These are phyloP conservation scores for Lactarius pseudohatsudake DNA, from an alignment of 768 basidiomycete genomes.

Conservation along the genomic window DNA sequence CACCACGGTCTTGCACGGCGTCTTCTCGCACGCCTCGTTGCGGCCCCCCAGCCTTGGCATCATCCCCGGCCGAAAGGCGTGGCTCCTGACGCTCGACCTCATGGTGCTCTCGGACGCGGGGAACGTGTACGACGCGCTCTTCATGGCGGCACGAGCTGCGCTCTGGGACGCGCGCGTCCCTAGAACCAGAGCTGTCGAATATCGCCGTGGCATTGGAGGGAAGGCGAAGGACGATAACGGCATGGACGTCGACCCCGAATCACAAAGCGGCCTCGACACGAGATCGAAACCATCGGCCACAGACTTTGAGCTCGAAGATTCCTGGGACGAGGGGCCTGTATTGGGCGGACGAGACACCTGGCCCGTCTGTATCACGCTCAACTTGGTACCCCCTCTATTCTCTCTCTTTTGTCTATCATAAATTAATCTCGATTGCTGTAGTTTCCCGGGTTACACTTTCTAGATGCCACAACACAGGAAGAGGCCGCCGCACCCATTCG, in stretches of 20 bases:
- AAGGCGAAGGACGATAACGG: slow-evolving; percentile 37
- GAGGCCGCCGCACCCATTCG: slow-evolving; percentile 64
- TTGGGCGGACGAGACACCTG: slow-evolving; percentile 62
- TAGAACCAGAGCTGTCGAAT: slow-evolving; percentile 67
- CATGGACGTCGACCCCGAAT: slow-evolving; percentile 57
- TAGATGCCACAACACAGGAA: slow-evolving; percentile 74
- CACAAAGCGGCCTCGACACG: slow-evolving; percentile 57
- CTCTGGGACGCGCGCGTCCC: slow-evolving; percentile 83
- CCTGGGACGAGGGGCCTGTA: slow-evolving; percentile 80
- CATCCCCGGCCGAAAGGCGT: slow-evolving; percentile 55
- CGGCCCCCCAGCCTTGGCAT: slow-evolving; percentile 62
- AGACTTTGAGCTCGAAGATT: slow-evolving; percentile 86
- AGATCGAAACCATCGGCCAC: slow-evolving; percentile 50
- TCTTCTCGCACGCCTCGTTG: slow-evolving; percentile 64
- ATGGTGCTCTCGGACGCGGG: slow-evolving; percentile 73
- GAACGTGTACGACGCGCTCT: slow-evolving; percentile 73
- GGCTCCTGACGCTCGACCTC: slow-evolving; percentile 76
- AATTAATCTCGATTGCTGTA: slow-evolving; percentile 32
- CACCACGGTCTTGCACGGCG: slow-evolving; percentile 58
- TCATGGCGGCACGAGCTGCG: slow-evolving; percentile 76
- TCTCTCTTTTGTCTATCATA: neutral
- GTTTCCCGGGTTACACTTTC: slow-evolving; percentile 60
- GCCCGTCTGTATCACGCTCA: slow-evolving; percentile 78
- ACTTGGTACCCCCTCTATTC: slow-evolving; percentile 51
- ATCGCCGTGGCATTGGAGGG: slow-evolving; percentile 46